These are phyloP conservation scores for Fusarium globosum DNA, from an alignment of 2,329 filamentous ascomycete genomes.

Conservation along the genomic window DNA sequence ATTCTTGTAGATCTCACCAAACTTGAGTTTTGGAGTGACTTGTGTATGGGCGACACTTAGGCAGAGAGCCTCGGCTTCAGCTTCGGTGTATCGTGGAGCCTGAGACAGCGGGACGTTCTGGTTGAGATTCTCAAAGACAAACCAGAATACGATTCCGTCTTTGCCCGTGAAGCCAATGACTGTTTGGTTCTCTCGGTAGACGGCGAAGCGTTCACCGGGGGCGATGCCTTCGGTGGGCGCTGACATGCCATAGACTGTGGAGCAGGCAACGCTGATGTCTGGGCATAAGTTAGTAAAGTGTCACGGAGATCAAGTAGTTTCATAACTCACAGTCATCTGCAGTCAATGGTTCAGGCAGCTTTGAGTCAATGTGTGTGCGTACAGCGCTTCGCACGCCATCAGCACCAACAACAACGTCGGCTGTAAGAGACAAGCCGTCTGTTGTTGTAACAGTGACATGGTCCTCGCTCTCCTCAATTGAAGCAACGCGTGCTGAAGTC, in stretches of 20 bases:
- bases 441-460: neutral
- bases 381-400: constrained; percentile 1
- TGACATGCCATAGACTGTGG: constrained; percentile 1
- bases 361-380: neutral
- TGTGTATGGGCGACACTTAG: neutral
- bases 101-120: neutral
- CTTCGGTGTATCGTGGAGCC: neutral
- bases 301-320: fast-evolving
- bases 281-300: fast-evolving
- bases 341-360: neutral
- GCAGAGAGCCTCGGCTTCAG: neutral
- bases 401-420: neutral
- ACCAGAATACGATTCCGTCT: neutral
- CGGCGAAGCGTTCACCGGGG: neutral
- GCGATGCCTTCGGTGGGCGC: neutral
- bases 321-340: neutral
- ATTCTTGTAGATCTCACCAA: neutral
- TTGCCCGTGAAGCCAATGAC: neutral
- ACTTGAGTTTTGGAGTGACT: neutral
- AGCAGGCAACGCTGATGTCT: constrained; percentile 1
- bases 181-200: neutral
- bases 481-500: neutral
- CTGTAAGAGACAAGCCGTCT: neutral
- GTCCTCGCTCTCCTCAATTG: neutral
- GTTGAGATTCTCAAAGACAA: neutral